A percentile compares a stretch with the other conserved stretches of the same genome.
These are phyloP conservation scores for Tolypocladium ovalisporum DNA, from an alignment of 2,329 filamentous ascomycete species.

Conservation along the genomic window DNA sequence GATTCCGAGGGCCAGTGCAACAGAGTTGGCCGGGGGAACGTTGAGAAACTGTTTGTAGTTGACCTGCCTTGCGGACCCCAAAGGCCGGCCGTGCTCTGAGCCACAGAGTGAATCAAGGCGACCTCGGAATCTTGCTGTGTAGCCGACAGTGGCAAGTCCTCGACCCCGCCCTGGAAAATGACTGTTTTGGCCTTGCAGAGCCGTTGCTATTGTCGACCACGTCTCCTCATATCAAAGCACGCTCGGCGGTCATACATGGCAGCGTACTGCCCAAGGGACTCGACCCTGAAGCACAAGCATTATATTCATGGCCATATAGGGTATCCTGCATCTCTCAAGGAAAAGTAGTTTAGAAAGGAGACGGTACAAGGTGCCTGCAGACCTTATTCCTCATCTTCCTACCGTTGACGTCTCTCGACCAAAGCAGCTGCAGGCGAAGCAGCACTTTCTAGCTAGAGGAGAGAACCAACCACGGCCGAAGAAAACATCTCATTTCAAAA, in stretches of 20 bases:
- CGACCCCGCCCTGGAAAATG: neutral
- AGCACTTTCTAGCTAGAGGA: neutral
- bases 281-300: conserved; percentile 1
- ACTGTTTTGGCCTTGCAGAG: neutral
- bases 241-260: neutral
- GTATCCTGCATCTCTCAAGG: conserved; percentile 4
- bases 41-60: no score
- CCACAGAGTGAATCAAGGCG: neutral
- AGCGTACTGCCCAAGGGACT: no score
- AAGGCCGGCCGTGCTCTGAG: neutral
- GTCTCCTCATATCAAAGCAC: neutral
- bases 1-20: neutral
- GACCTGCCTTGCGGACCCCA: neutral
- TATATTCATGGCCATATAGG: conserved; percentile 10
- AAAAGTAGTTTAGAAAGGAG: neutral
- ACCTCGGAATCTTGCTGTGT: neutral
- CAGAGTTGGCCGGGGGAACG: no score
- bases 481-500: neutral
- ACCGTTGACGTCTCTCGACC: no score
- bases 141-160: neutral
- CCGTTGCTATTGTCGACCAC: neutral
- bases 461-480: neutral
- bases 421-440: neutral
- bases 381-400: neutral
- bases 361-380: neutral